These are phyloP conservation scores for Pleurotus platypus DNA, from an alignment of 768 basidiomycete genomes.

Conservation along the genomic window DNA sequence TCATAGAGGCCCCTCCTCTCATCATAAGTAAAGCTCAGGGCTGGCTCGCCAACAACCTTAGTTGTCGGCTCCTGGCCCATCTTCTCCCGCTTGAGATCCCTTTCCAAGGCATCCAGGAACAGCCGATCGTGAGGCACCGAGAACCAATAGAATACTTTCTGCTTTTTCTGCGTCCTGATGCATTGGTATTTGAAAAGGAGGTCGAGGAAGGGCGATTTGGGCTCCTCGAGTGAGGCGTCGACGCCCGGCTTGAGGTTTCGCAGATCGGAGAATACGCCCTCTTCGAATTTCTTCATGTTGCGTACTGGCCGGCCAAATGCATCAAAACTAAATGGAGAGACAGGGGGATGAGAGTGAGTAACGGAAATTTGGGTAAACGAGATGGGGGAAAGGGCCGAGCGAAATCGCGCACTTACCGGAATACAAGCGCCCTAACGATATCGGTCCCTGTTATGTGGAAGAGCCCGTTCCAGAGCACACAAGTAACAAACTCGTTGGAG, in stretches of 20 bases:
- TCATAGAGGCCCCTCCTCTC: slow-evolving; percentile 83
- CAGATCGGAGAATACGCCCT: slow-evolving; percentile 92
- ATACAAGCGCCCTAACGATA: slow-evolving; percentile 92
- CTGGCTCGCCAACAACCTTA: slow-evolving; percentile 69
- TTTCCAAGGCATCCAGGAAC: slow-evolving; percentile 94
- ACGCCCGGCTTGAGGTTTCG: slow-evolving; percentile 91
- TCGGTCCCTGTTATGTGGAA: slow-evolving; percentile 97
- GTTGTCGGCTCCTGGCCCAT: slow-evolving; percentile 87
- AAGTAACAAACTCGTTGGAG: slow-evolving; percentile 83
- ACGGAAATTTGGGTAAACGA: not conserved
- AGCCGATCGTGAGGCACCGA: slow-evolving; percentile 96
- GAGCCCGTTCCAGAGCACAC: slow-evolving; percentile 87
- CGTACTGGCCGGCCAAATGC: slow-evolving; percentile 87
- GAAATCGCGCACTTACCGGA: slow-evolving; percentile 50
- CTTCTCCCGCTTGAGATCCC: slow-evolving; percentile 94
- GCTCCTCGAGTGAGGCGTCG: slow-evolving; percentile 91
- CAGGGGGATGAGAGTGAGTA: slow-evolving; percentile 3
- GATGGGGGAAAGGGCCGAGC: slow-evolving; percentile 6
- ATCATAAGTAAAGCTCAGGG: slow-evolving; percentile 85
- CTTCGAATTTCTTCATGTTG: slow-evolving; percentile 97
- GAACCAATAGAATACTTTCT: slow-evolving; percentile 99
- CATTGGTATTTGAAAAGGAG: slow-evolving; percentile 95
- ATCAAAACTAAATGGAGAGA: slow-evolving; percentile 20
- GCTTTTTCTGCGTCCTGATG: slow-evolving; percentile 97
- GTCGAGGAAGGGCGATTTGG: slow-evolving; percentile 96